These are phyloP conservation scores for Oenanthe javanica DNA, from an alignment of 140 eudicot species.

Conservation along the genomic window DNA sequence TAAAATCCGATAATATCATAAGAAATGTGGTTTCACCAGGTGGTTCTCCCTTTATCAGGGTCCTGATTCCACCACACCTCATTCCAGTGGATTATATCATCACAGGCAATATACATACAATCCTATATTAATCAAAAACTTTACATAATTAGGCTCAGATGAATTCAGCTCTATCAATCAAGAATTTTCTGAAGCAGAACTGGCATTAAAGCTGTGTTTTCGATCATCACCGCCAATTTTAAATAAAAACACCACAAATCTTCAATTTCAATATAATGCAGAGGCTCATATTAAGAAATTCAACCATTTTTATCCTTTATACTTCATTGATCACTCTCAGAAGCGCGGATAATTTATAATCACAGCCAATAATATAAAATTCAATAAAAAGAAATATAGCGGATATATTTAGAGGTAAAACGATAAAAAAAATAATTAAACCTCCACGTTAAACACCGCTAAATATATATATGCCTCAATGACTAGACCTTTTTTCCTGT, in stretches of 20 bases:
- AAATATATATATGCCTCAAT: conserved; percentile 32
- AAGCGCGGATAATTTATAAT: conserved; percentile 64
- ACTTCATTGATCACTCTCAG: conserved; percentile 54
- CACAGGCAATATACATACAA: conserved; percentile 7
- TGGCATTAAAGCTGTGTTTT: conserved; percentile 42
- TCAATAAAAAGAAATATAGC: conserved; percentile 9
- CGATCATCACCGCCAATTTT: conserved; percentile 32
- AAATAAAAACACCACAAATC: background rate
- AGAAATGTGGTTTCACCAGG: conserved; percentile 34
- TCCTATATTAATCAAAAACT: no score
- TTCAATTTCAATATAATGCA: background rate
- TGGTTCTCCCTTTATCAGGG: conserved; percentile 48
- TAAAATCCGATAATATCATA: conserved; percentile 30
- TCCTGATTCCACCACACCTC: conserved; percentile 43
- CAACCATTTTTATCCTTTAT: conserved; percentile 38
- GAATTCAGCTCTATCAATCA: conserved; percentile 41
- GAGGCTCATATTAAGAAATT: conserved; percentile 69
- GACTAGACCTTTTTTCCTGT: conserved; percentile 31
- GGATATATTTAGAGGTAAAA: conserved; percentile 41
- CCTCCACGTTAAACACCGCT: conserved; percentile 56
- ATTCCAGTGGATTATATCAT: conserved; percentile 34
- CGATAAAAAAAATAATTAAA: conserved; percentile 14
- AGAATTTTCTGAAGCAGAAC: conserved; percentile 60
- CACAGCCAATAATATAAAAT: conserved; percentile 27
- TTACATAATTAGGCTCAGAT: conserved; percentile 22